phyloP scores from a whole-genome alignment of 2,329 filamentous ascomycete species.

The Cladobotryum protrusum region DNA sequence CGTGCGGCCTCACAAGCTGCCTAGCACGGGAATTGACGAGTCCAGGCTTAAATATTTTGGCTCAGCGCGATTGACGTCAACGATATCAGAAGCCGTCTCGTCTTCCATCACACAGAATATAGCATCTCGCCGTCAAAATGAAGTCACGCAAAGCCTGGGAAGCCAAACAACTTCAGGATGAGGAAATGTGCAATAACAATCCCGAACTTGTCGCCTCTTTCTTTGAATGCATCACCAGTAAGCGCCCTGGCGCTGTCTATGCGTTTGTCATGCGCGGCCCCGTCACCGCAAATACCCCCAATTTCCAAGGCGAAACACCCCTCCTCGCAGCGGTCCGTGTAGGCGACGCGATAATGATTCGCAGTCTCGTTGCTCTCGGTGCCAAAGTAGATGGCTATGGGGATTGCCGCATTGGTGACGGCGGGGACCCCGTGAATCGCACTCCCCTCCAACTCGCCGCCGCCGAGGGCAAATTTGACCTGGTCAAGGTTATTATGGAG shows the following conservation, averaged over 20 bases:
- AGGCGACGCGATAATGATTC: slow-evolving; percentile 3
- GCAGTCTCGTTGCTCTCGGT: neutral
- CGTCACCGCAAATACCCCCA: neutral
- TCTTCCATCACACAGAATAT: no score
- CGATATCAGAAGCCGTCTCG: no score
- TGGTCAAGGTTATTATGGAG: slow-evolving; percentile 36
- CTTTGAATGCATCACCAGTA: neutral
- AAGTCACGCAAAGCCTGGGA: neutral
- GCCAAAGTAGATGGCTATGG: slow-evolving; percentile 28
- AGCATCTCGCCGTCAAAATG: neutral
- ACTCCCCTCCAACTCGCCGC: slow-evolving; percentile 42
- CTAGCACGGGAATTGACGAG: no score
- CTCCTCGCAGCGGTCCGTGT: slow-evolving; percentile 1
- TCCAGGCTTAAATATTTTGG: no score
- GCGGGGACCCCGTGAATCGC: slow-evolving; percentile 25
- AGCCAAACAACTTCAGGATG: neutral
- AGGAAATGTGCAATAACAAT: neutral
- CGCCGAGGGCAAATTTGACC: slow-evolving; percentile 30
- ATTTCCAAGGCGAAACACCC: slow-evolving; percentile 2
- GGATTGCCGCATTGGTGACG: neutral
- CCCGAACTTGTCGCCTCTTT: neutral
- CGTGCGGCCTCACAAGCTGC: no score
- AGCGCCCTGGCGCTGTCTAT: neutral
- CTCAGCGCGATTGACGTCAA: no score
- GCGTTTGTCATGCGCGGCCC: neutral